Evolutionary conservation across 805 yeast genomes (phyloP).

Genomic region (Saturnispora silvae): DNA sequence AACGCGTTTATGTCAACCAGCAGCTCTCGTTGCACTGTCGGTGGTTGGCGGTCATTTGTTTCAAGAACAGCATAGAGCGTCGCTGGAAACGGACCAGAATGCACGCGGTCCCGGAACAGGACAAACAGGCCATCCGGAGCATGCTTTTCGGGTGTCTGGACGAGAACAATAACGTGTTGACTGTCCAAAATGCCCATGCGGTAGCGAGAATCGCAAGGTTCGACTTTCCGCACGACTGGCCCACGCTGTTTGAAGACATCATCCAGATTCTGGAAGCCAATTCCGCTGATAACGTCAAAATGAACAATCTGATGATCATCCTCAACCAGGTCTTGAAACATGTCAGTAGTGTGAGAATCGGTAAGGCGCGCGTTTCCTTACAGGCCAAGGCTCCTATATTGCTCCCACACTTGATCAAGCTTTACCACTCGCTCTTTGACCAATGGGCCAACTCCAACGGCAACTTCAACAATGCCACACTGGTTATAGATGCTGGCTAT

Average conservation of each 20-base stretch:
- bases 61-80: constrained; percentile 79
- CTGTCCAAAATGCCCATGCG: constrained; percentile 79
- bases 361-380: constrained; percentile 69
- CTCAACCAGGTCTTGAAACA: constrained; percentile 71
- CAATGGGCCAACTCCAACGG: constrained; percentile 39
- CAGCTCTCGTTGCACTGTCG: constrained; percentile 54
- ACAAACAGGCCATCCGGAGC: constrained; percentile 51
- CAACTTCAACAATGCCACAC: constrained; percentile 32
- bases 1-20: constrained; percentile 49
- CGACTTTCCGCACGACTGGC: constrained; percentile 89
- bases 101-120: constrained; percentile 47
- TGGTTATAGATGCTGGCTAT: constrained; percentile 63
- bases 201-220: constrained; percentile 66
- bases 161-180: constrained; percentile 64
- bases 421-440: constrained; percentile 50
- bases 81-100: constrained; percentile 70
- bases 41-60: constrained; percentile 80
- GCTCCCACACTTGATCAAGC: constrained; percentile 45
- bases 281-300: constrained; percentile 30
- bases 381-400: constrained; percentile 60
- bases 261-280: constrained; percentile 35
- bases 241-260: constrained; percentile 59
- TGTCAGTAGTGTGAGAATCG: constrained; percentile 68
- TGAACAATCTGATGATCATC: constrained; percentile 55
- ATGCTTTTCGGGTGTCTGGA: constrained; percentile 46